These are phyloP conservation scores for Aspergillus terreus DNA, from an alignment of 2,329 filamentous ascomycete species.

Conservation along the genomic window DNA sequence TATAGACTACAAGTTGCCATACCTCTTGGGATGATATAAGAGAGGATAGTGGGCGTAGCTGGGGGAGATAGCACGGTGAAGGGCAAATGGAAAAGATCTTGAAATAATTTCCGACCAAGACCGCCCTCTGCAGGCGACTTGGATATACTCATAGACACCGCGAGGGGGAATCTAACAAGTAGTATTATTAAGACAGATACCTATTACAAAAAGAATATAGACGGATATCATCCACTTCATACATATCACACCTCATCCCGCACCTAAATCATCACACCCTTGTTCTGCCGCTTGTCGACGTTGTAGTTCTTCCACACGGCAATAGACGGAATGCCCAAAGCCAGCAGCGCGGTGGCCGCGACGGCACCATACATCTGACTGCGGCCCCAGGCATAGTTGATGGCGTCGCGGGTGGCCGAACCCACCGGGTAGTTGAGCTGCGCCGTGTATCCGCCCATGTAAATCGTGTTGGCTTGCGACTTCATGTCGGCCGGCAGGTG, in stretches of 20 bases:
- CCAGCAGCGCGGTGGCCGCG: conserved; percentile 31
- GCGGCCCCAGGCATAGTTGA: conserved; percentile 36
- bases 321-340: conserved; percentile 31
- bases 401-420: conserved; percentile 27
- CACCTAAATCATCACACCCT: conserved; percentile 22
- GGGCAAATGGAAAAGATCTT: no score
- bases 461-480: conserved; percentile 22
- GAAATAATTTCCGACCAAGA: no score
- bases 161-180: no score
- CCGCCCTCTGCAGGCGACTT: no score
- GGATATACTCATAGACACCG: no score
- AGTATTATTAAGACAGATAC: no score
- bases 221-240: not conserved
- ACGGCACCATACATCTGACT: conserved; percentile 36
- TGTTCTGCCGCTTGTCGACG: conserved; percentile 38
- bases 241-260: not conserved
- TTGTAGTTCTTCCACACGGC: conserved; percentile 38
- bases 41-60: no score
- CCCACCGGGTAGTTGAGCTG: conserved; percentile 29
- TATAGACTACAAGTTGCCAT: no score
- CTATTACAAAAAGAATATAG: not conserved
- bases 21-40: no score
- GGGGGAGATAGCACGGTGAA: no score
- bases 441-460: conserved; percentile 21
- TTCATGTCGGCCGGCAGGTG: conserved; percentile 40